Base-by-base conservation (phyloP, 116 monocot genomes). In the Zostera marina region DNA sequence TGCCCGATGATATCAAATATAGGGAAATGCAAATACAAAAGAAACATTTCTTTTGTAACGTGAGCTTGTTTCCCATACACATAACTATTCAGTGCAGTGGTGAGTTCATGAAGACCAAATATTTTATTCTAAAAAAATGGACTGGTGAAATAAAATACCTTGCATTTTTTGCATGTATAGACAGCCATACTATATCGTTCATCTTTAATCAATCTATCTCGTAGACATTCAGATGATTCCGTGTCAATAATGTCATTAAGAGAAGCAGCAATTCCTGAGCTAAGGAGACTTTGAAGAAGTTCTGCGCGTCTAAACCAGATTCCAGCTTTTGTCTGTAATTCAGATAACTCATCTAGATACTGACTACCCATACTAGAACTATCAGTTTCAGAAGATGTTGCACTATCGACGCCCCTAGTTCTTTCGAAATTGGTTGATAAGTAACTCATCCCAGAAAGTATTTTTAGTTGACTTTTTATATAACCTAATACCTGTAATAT, bases 81-180 rank as follows among this genome's bases (percentile, higher is more conserved):
- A n/a, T n/a, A n/a, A 32, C 32, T 32, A 32, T 32, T 32, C 32
- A 32, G 32, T 32, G 32, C 5, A 32, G 32, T 32, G 32, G 32
- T 32, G 32, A 32, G 32, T 5, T 5, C 32, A 32, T 32, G 32
- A 32, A 32, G 4, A 32, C 32, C 32, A 32, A 32, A 32, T 32
- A 32, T 32, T 32, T 32, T 5, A 32, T 32, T 32, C 5, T 32
- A 32, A 52, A 23, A 26, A 12, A 14, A 32, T 39, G 9, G 9
- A 25, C 45, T 16, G n/a, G 1, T 3, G 25, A 44, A 11, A 68
- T 15, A 5, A 42, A 47, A 9, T 70, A 89, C 89, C 96, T 89
- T 89, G 85, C 96, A 96, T 47, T 96, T 96, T 69, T 89, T 96
- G 71, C 85, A 85, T 24, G 96, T 96, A 71, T 96, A 96, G 23